Conservation (phyloP, 2,329 filamentous ascomycete species). For the Scytalidium sp. region DNA sequence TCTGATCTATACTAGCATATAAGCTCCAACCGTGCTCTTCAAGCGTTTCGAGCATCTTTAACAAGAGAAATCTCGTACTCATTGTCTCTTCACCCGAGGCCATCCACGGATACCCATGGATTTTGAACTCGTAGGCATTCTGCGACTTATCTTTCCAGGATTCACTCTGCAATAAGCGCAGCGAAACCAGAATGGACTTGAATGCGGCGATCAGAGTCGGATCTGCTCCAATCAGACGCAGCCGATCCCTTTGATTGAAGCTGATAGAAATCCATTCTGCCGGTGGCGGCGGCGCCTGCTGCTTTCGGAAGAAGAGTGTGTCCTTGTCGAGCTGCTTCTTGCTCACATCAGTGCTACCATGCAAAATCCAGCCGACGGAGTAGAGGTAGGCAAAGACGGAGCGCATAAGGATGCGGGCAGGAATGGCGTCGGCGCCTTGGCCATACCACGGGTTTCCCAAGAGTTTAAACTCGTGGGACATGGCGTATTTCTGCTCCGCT, state of each 20-base stretch:
- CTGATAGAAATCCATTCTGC: slow-evolving; percentile 35
- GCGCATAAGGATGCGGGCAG: slow-evolving; percentile 29
- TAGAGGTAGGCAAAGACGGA: slow-evolving; percentile 31
- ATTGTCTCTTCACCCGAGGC: slow-evolving; percentile 32
- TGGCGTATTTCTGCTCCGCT: slow-evolving; percentile 27
- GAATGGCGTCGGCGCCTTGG: slow-evolving; percentile 22
- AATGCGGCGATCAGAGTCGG: slow-evolving; percentile 16
- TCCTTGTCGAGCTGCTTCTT: slow-evolving; percentile 31
- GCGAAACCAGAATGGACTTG: slow-evolving; percentile 11
- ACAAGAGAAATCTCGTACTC: slow-evolving; percentile 29
- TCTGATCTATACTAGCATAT: slow-evolving; percentile 36
- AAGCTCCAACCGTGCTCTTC: slow-evolving; percentile 35
- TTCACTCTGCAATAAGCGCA: slow-evolving; percentile 16
- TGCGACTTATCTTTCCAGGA: slow-evolving; percentile 18
- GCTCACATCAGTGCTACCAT: slow-evolving; percentile 31
- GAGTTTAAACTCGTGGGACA: slow-evolving; percentile 34
- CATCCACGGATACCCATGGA: slow-evolving; percentile 31
- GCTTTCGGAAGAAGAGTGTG: slow-evolving; percentile 34
- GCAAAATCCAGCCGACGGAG: slow-evolving; percentile 34
- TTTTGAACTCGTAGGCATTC: slow-evolving; percentile 28
- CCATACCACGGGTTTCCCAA: slow-evolving; percentile 32
- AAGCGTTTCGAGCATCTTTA: slow-evolving; percentile 31
- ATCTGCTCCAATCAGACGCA: slow-evolving; percentile 31
- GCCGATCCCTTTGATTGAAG: slow-evolving; percentile 27
- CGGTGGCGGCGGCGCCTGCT: slow-evolving; percentile 28